Percentiles rank a stretch among this genome's conserved stretches.
Evolutionary conservation across 2,329 filamentous ascomycete genomes (phyloP).

Genomic region (Phoma herbarum): DNA sequence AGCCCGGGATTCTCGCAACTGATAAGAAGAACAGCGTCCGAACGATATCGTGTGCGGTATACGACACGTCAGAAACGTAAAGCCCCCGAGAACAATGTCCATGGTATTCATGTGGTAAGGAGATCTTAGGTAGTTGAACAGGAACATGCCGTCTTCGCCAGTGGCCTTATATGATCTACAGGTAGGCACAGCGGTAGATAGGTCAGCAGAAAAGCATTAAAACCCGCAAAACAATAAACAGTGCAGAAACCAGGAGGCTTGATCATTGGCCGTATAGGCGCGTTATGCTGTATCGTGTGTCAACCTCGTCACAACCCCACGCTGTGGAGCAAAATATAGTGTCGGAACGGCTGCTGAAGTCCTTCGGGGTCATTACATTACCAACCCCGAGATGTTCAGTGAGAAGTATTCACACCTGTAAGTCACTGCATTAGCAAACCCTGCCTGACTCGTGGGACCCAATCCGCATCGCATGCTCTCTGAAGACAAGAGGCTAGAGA

Average conservation of each 20-base stretch:
- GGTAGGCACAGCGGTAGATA: not conserved
- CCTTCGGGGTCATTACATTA: not conserved
- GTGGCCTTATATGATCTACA: not conserved
- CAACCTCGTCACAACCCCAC: not conserved
- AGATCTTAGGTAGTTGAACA: no score
- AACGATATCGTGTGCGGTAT: no score
- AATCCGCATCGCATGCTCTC: not conserved
- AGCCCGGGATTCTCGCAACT: no score
- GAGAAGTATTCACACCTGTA: not conserved
- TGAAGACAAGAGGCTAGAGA: not conserved
- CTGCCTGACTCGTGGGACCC: not conserved
- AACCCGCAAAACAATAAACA: not conserved
- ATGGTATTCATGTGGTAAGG: no score
- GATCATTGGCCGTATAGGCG: not conserved
- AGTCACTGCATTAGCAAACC: not conserved
- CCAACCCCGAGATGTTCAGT: not conserved
- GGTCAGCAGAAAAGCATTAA: not conserved
- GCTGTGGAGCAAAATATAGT: not conserved
- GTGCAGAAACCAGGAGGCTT: not conserved
- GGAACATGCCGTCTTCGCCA: no score
- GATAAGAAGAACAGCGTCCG: no score
- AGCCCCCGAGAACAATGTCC: no score
- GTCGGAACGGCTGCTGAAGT: not conserved
- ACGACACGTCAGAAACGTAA: no score
- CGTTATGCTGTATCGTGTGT: not conserved